Evolutionary conservation across 192 early-diverging fungal species (phyloP).

Genomic region (Pilaira anomala): DNA sequence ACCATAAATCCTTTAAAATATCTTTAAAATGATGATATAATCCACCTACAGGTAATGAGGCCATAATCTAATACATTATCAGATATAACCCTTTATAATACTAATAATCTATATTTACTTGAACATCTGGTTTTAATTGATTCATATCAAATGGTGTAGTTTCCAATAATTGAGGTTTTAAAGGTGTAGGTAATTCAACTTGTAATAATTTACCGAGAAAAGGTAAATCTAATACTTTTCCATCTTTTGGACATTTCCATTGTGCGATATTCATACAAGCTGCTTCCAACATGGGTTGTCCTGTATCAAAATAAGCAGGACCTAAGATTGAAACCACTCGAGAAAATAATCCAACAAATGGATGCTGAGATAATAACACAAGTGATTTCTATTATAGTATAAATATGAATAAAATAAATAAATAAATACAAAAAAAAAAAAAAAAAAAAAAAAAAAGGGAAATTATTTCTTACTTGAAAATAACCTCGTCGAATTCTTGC

Average conservation of each 20-base stretch:
- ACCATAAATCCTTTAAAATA: constrained; percentile 80
- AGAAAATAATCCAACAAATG: constrained; percentile 85
- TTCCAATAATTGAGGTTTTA: constrained; percentile 70
- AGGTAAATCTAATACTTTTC: constrained; percentile 68
- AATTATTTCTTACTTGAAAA: constrained; percentile 63
- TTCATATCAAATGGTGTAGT: constrained; percentile 68
- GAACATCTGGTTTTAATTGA: constrained; percentile 61
- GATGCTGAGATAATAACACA: constrained; percentile 84
- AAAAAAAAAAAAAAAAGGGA: too few species aligned
- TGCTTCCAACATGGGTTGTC: constrained; percentile 71
- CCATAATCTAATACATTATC: constrained; percentile 46
- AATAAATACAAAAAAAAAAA: neutral
- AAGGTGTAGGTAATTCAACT: constrained; percentile 62
- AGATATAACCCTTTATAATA: neutral
- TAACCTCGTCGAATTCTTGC: constrained; percentile 81
- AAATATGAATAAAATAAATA: neutral
- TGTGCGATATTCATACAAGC: constrained; percentile 74
- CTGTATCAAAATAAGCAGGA: constrained; percentile 78
- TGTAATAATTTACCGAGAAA: constrained; percentile 67
- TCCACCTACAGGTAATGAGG: constrained; percentile 61
- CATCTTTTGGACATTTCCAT: constrained; percentile 64
- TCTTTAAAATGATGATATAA: constrained; percentile 77
- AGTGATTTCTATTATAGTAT: constrained; percentile 64
- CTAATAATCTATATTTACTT: constrained; percentile 29
- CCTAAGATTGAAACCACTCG: constrained; percentile 72